phyloP scores from a whole-genome alignment of 441 rosid species.

The Viola pubescens region DNA sequence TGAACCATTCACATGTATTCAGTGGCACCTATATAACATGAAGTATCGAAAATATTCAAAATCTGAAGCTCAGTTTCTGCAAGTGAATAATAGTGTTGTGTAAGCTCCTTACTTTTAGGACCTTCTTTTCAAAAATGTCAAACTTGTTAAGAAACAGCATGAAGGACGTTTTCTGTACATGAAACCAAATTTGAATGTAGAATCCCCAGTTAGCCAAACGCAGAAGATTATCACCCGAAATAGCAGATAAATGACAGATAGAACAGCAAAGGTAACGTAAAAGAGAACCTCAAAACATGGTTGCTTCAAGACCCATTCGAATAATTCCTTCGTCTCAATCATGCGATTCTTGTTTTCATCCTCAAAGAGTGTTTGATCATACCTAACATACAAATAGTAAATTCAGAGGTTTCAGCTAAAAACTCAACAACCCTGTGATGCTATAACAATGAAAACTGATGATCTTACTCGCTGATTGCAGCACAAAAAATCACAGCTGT shows the following conservation, averaged over 20 bases:
- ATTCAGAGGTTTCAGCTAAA: background rate
- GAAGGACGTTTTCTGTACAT: conserved; percentile 85
- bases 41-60: conserved; percentile 3
- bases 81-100: background rate
- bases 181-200: conserved; percentile 4
- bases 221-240: background rate
- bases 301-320: conserved; percentile 96
- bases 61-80: too few species aligned
- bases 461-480: conserved; percentile 96
- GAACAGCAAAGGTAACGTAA: conserved; percentile 1
- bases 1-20: conserved; percentile 84
- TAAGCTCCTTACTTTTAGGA: conserved; percentile 54
- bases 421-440: background rate
- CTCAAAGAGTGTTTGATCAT: conserved; percentile 88
- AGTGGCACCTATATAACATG: conserved; percentile 51
- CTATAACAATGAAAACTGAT: conserved; percentile 4
- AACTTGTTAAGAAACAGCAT: conserved; percentile 95
- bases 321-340: conserved; percentile 89
- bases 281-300: conserved; percentile 86
- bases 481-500: conserved; percentile 96
- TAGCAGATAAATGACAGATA: background rate
- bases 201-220: background rate
- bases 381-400: conserved; percentile 37
- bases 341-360: conserved; percentile 83
- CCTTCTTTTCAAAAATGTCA: conserved; percentile 91